phyloP scores from a whole-genome alignment of 2,329 filamentous ascomycete genomes.

The Xylogone sp. region DNA sequence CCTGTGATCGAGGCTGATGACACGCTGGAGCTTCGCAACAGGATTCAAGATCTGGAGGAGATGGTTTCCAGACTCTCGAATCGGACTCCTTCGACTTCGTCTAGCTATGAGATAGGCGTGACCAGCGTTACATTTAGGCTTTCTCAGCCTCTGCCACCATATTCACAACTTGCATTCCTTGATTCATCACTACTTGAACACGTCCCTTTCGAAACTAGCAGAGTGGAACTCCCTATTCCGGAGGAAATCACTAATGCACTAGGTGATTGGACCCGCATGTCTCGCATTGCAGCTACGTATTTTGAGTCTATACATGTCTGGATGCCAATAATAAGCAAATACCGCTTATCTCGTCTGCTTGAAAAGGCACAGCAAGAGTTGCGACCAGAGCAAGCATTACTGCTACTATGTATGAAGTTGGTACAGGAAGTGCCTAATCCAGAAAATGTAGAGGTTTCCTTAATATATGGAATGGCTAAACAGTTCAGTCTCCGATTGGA shows the following conservation, averaged over 20 bases:
- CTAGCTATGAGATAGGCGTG: not conserved
- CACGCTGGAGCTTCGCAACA: not conserved
- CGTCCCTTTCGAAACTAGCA: not conserved
- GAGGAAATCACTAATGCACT: not conserved
- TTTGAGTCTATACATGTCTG: conserved; percentile 37
- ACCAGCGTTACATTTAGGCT: not conserved
- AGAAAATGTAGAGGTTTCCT: not conserved
- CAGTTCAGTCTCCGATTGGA: conserved; percentile 35
- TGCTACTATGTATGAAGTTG: conserved; percentile 40
- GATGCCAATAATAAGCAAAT: conserved; percentile 39
- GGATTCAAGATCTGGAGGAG: not conserved
- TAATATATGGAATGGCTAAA: conserved; percentile 34
- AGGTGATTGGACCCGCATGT: not conserved
- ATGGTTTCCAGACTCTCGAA: not conserved
- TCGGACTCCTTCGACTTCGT: not conserved
- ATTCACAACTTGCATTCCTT: not conserved
- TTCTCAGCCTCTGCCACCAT: not conserved
- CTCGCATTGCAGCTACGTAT: conserved; percentile 22
- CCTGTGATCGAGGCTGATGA: not conserved
- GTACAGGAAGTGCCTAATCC: conserved; percentile 28
- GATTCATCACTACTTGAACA: not conserved
- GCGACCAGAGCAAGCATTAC: conserved; percentile 37
- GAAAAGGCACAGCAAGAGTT: conserved; percentile 32
- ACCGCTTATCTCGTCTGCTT: conserved; percentile 37
- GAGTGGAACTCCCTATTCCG: not conserved